These are phyloP conservation scores for Carex pumila DNA, from an alignment of 176 grass and related monocot species.

Conservation along the genomic window DNA sequence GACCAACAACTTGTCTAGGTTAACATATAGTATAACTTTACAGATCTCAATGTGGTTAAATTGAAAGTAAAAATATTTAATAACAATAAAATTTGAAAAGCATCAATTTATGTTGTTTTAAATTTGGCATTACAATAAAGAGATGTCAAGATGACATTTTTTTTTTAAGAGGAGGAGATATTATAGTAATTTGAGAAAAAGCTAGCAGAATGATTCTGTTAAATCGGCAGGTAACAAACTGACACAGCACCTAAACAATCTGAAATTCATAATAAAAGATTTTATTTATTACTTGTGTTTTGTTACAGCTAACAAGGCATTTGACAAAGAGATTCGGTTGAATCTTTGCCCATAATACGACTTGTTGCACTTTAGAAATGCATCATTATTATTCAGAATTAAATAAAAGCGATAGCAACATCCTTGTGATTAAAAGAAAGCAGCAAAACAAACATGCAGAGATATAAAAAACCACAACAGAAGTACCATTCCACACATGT, in stretches of 20 bases:
- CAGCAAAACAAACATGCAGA: slow-evolving; percentile 18
- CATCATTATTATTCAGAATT: slow-evolving; percentile 5
- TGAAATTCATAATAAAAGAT: not conserved
- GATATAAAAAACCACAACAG: not conserved
- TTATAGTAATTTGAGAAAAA: not conserved
- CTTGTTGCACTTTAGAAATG: not conserved
- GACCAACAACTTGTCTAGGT: too few relatives aligned
- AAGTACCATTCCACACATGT: not conserved
- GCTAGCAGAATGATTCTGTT: not conserved
- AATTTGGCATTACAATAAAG: too few relatives aligned
- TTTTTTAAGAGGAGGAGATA: not conserved
- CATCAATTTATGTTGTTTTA: too few relatives aligned
- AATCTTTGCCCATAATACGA: not conserved
- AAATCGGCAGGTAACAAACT: not conserved
- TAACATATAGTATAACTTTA: too few relatives aligned
- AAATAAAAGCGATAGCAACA: too few relatives aligned
- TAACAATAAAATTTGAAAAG: not conserved
- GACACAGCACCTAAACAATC: not conserved
- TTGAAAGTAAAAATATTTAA: too few relatives aligned
- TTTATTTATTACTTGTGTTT: not conserved
- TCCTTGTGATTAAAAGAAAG: slow-evolving; percentile 1
- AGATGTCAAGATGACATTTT: not conserved
- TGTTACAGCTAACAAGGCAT: not conserved
- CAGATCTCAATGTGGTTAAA: too few relatives aligned
- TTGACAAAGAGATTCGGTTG: not conserved